Conservation (phyloP, 768 basidiomycete genomes). For the Fibroporia radiculosa region DNA sequence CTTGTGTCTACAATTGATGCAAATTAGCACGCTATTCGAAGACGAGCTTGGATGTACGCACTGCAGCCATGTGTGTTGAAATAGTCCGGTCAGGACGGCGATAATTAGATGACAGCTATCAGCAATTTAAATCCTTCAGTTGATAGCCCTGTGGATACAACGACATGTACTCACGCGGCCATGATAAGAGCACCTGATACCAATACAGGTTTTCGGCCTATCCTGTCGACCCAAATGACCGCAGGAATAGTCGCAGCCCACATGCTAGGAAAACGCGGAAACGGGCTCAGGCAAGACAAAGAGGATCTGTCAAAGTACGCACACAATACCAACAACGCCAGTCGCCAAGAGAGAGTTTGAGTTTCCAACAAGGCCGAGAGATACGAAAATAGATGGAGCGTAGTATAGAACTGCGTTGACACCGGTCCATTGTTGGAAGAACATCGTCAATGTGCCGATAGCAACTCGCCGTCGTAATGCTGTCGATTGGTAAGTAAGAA, state of each 20-base stretch:
- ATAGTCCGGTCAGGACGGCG: conserved; percentile 55
- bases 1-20: conserved; percentile 9
- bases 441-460: conserved; percentile 61
- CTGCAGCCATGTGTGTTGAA: conserved; percentile 44
- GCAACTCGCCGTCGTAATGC: conserved; percentile 56
- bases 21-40: neutral
- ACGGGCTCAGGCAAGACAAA: neutral
- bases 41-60: neutral
- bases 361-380: conserved; percentile 54
- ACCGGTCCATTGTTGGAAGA: conserved; percentile 82
- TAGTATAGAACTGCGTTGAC: conserved; percentile 74
- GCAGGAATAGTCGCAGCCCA: conserved; percentile 75
- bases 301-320: conserved; percentile 20
- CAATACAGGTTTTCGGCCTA: conserved; percentile 68
- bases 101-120: conserved; percentile 61
- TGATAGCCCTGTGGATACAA: conserved; percentile 4
- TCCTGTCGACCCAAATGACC: conserved; percentile 72
- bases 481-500: conserved; percentile 13
- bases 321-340: conserved; percentile 77
- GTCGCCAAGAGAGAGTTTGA: conserved; percentile 50
- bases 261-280: conserved; percentile 34
- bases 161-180: conserved; percentile 38
- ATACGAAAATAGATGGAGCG: conserved; percentile 61
- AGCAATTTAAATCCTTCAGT: too few relatives aligned
- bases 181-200: conserved; percentile 70